Conservation (phyloP, 306 rosid species). For the Sicyos baderoa region DNA sequence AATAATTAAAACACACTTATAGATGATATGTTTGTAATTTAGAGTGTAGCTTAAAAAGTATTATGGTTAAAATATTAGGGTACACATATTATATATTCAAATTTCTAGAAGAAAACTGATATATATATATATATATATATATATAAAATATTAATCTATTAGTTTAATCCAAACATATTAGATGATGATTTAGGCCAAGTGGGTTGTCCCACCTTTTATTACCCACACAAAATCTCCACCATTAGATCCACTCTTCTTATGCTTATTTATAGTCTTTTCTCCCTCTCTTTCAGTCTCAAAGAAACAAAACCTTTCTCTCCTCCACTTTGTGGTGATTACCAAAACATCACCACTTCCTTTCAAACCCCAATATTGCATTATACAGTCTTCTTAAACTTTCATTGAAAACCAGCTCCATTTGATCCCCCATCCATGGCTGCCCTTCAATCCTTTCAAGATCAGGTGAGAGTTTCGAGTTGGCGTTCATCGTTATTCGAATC, state of each 20-base stretch:
- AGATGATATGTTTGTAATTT: too few species aligned
- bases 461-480: neutral
- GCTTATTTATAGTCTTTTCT: constrained; percentile 45
- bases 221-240: constrained; percentile 40
- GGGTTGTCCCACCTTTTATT: constrained; percentile 35
- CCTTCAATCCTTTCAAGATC: neutral
- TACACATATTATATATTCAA: too few species aligned
- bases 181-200: constrained; percentile 28
- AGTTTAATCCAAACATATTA: constrained; percentile 3
- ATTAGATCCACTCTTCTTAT: constrained; percentile 28
- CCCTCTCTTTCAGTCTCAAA: constrained; percentile 16
- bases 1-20: too few species aligned
- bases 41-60: too few species aligned
- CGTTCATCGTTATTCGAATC: too few species aligned
- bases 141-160: too few species aligned
- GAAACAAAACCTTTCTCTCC: constrained; percentile 17
- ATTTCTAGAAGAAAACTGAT: too few species aligned
- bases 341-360: constrained; percentile 25
- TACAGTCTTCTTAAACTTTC: constrained; percentile 11
- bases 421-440: constrained; percentile 14
- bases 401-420: neutral
- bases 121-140: too few species aligned
- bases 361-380: constrained; percentile 1
- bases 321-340: constrained; percentile 19
- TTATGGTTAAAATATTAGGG: too few species aligned